Conservation (phyloP, 495 filamentous ascomycete genomes). For the Penicillium alfredii region DNA sequence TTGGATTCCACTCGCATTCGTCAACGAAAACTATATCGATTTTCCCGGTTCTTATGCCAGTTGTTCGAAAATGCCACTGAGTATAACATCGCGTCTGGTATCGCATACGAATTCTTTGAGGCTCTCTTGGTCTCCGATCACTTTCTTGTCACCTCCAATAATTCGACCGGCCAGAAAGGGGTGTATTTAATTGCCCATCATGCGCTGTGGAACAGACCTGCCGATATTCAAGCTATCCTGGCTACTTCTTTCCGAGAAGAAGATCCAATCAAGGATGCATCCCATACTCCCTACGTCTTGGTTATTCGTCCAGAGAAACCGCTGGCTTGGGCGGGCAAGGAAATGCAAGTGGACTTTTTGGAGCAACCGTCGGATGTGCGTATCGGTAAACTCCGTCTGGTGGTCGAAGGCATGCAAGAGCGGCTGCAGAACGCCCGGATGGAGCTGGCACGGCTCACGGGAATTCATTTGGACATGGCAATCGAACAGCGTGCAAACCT, state of each 20-base stretch:
- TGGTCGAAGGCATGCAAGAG: constrained; percentile 80
- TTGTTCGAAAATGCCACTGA: constrained; percentile 95
- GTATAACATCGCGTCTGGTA: constrained; percentile 67
- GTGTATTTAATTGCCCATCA: constrained; percentile 83
- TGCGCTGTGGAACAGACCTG: constrained; percentile 62
- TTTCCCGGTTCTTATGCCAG: constrained; percentile 80
- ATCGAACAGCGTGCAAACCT: constrained; percentile 91
- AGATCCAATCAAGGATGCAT: constrained; percentile 59
- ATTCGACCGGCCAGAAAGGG: constrained; percentile 58
- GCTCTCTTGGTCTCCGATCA: constrained; percentile 79
- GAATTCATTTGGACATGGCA: constrained; percentile 76
- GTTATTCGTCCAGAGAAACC: constrained; percentile 76
- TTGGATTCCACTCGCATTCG: constrained; percentile 92
- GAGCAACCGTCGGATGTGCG: constrained; percentile 82
- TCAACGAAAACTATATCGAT: constrained; percentile 81
- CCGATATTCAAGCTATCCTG: constrained; percentile 78
- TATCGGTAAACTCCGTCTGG: constrained; percentile 75
- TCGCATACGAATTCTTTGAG: constrained; percentile 68
- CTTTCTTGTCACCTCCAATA: constrained; percentile 61
- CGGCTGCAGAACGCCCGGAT: constrained; percentile 71
- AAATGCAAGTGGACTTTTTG: constrained; percentile 61
- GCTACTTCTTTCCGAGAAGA: constrained; percentile 83
- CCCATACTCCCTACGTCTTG: constrained; percentile 69
- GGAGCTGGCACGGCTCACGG: constrained; percentile 68
- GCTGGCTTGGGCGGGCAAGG: constrained; percentile 76